Evolutionary conservation across 148 eudicot genomes (phyloP), one percentile per base, ranked within the genome.

Genomic region (Fagopyrum homotropicum): DNA sequence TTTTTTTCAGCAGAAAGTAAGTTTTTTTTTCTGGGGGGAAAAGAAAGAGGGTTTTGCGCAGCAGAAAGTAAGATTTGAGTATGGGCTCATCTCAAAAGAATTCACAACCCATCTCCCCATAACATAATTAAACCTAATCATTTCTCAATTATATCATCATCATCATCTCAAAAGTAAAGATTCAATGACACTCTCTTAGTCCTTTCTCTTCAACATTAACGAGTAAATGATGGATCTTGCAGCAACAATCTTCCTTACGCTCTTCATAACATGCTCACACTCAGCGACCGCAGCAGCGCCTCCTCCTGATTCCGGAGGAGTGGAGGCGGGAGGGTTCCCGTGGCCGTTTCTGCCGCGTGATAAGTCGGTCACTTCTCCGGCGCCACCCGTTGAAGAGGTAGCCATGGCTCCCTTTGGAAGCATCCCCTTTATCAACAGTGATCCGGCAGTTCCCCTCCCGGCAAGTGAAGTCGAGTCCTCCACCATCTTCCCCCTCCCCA

Each of bases 261-360:
- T 66, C 9, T 66, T 66, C 46, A 66, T 66, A 14, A 66, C n/a
- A 15, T 66, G 9, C 30, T 66, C 71, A 66, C 17, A 66, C 19
- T 66, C 46, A 35, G 71, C 19, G 46, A 6, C 46, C 71, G 17
- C 47, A 46, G 47, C n/a, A 12, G 70, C 70, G 2, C 70, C 70
- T 0, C 44, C 69, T 6, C 69, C 44, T 15, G 30, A 15, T 26
- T 30, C 69, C 3, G 69, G 69, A 1, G n/a, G 69, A 44, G 69
- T 10, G 6, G 69, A 5, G 2, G 22, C 66, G 14, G 44, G 46
- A 2, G n/a, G 15, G 0, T 66, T 66, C 17, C 47, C 71, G 4
- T 66, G 71, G 71, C 71, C 71, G 71, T 66, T 66, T 66, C 47
- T 66, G 19, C 71, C 71, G 9, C 71, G 15, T 15, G 71, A 66